Conservation (phyloP, 306 rosid species). For the Cucumis cinereus region DNA sequence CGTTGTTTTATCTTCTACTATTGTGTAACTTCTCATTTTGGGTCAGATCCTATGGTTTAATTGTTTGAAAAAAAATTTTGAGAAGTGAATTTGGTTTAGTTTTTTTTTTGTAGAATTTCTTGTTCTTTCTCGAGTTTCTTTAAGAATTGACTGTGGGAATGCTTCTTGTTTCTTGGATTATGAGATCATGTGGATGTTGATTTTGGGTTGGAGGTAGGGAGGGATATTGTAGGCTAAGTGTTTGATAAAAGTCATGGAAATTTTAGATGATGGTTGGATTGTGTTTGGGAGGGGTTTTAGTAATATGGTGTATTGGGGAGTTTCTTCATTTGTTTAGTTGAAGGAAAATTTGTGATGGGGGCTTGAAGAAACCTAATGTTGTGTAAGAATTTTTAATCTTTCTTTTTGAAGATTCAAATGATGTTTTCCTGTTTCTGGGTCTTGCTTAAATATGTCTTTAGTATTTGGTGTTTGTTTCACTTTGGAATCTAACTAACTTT, state of each 20-base stretch:
- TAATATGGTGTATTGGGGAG: neutral
- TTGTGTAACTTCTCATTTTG: neutral
- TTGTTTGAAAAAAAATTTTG: neutral
- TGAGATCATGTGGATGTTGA: conserved; percentile 43
- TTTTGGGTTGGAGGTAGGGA: conserved; percentile 37
- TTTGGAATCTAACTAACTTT: neutral
- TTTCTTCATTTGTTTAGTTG: neutral
- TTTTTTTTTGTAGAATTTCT: neutral
- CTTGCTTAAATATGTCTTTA: neutral
- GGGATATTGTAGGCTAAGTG: conserved; percentile 31
- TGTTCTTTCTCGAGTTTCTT: conserved; percentile 1
- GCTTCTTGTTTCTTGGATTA: conserved; percentile 34
- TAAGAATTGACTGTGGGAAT: conserved; percentile 33
- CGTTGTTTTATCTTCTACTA: neutral
- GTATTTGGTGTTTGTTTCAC: neutral
- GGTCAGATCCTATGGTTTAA: neutral
- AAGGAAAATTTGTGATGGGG: neutral
- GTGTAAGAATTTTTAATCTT: neutral
- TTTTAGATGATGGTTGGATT: conserved; percentile 60
- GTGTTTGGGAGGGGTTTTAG: neutral
- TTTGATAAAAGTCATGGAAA: conserved; percentile 43
- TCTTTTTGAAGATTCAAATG: conserved; percentile 4
- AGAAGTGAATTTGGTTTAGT: neutral
- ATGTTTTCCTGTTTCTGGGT: conserved; percentile 3
- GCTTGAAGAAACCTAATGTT: neutral